Conservation (phyloP, 164 flowering plant species). For the Chimonanthus salicifolius region DNA sequence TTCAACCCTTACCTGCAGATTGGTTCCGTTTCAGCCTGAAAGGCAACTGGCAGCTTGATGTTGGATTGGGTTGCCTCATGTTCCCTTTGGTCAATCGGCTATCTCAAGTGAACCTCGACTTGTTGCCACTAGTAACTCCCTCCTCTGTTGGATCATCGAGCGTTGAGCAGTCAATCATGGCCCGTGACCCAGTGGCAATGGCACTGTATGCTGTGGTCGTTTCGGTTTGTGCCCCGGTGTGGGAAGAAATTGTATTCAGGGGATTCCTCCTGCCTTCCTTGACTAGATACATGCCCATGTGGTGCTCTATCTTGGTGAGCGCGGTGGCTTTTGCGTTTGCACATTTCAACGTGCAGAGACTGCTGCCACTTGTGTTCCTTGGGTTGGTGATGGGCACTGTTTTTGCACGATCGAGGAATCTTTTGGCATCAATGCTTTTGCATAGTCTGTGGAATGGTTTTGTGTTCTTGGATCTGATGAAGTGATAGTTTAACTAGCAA, state of each 20-base stretch:
- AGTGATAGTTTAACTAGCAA: constrained; percentile 19
- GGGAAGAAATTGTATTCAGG: constrained; percentile 96
- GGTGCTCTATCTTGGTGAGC: constrained; percentile 82
- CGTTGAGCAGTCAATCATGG: constrained; percentile 90
- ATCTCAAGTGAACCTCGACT: constrained; percentile 75
- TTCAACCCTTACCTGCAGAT: constrained; percentile 72
- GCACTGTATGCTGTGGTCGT: constrained; percentile 78
- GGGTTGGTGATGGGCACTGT: constrained; percentile 86
- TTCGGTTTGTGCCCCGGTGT: constrained; percentile 85
- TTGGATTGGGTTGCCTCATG: constrained; percentile 80
- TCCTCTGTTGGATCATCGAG: constrained; percentile 69
- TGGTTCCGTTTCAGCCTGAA: constrained; percentile 80
- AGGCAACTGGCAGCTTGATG: constrained; percentile 83
- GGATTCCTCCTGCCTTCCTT: constrained; percentile 94
- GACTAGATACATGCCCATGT: constrained; percentile 92
- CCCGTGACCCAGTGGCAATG: constrained; percentile 96
- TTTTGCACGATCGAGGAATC: constrained; percentile 75
- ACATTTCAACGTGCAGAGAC: constrained; percentile 86
- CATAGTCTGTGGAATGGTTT: constrained; percentile 98
- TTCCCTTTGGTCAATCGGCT: constrained; percentile 89
- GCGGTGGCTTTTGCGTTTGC: constrained; percentile 88
- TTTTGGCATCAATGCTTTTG: constrained; percentile 75
- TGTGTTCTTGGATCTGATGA: constrained; percentile 87
- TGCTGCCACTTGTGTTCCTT: constrained; percentile 85
- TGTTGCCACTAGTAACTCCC: constrained; percentile 71